Conservation (phyloP, 208 protist species). For the Trichomonas vaginalis region DNA sequence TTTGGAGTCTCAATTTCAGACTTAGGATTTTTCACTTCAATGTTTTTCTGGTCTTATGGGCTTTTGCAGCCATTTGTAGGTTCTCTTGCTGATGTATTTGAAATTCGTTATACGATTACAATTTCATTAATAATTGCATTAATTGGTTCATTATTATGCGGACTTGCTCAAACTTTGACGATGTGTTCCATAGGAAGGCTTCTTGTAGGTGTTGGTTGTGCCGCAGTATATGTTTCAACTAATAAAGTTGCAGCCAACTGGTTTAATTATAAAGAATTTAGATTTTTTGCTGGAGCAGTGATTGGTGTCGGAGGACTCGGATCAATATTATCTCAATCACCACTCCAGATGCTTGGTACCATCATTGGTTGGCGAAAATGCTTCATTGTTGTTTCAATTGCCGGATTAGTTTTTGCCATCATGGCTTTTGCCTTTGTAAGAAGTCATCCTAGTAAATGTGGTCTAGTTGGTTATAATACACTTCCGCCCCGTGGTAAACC, state of each 20-base stretch:
- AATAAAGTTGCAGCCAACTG: neutral
- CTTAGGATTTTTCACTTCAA: neutral
- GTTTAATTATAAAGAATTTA: neutral
- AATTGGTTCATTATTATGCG: neutral
- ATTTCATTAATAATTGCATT: neutral
- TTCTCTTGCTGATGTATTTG: neutral
- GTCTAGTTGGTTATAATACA: neutral
- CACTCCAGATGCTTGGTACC: neutral
- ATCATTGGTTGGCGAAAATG: neutral
- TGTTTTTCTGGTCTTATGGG: constrained; percentile 12
- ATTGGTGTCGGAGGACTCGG: neutral
- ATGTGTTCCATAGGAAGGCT: neutral
- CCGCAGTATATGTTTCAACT: neutral
- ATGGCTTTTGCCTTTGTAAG: neutral
- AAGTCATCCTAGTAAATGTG: neutral
- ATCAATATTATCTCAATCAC: neutral
- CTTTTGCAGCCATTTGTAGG: neutral
- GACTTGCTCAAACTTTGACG: neutral
- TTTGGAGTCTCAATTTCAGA: neutral
- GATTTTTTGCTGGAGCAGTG: neutral
- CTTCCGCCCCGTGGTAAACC: no score
- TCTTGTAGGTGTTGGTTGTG: neutral
- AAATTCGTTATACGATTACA: neutral
- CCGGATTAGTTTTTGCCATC: neutral
- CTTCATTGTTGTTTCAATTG: neutral